phyloP scores from a whole-genome alignment of 768 basidiomycete species.

The Dacryopinax primogenitus region DNA sequence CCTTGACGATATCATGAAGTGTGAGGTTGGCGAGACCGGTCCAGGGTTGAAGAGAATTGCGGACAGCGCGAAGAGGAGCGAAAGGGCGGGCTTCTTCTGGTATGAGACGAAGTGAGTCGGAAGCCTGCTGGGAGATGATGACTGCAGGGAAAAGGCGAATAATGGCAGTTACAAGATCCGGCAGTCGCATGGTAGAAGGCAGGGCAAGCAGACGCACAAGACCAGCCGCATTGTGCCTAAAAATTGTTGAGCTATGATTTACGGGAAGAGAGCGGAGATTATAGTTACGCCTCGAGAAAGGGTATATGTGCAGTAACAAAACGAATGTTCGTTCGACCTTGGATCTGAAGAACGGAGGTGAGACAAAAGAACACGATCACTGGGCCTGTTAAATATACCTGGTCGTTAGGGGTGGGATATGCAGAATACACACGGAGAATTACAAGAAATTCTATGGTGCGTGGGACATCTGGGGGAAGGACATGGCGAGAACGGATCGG shows the following conservation, averaged over 20 bases:
- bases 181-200: not conserved
- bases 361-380: no score
- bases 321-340: not conserved
- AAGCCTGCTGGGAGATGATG: not conserved
- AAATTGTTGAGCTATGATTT: not conserved
- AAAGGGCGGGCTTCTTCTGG: not conserved
- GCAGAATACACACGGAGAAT: not conserved
- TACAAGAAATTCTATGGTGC: not conserved
- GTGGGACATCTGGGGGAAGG: not conserved
- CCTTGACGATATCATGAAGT: not conserved
- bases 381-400: not conserved
- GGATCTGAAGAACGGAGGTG: not conserved
- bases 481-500: not conserved
- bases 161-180: not conserved
- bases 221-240: not conserved
- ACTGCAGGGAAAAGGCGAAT: not conserved
- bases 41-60: not conserved
- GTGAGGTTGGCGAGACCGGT: not conserved
- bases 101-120: not conserved
- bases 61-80: not conserved
- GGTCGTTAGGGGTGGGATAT: not conserved
- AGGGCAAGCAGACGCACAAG: not conserved
- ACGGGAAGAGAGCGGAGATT: not conserved
- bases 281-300: not conserved
- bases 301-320: not conserved